Percentiles rank a stretch among this genome's conserved stretches.
Conservation (phyloP, 1,139 yeast genomes). For the Taphrina wiesneri region DNA sequence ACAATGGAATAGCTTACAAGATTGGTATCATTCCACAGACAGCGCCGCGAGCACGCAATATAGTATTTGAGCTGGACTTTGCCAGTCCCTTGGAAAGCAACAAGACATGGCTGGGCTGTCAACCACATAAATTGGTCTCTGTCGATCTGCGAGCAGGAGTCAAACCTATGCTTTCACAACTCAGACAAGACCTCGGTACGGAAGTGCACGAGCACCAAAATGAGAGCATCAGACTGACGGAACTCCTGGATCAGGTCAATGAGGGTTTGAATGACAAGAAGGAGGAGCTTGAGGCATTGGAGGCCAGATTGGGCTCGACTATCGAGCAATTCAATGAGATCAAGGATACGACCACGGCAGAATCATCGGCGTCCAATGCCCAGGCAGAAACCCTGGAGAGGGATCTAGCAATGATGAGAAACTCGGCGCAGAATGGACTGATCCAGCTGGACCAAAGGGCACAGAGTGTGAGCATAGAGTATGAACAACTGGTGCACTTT, state of each 20-base stretch:
- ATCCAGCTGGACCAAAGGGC: slow-evolving; percentile 59
- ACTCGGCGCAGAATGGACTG: slow-evolving; percentile 57
- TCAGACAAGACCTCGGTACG: slow-evolving; percentile 54
- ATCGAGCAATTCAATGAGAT: slow-evolving; percentile 61
- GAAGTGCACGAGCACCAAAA: slow-evolving; percentile 60
- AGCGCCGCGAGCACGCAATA: slow-evolving; percentile 38
- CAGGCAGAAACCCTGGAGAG: slow-evolving; percentile 68
- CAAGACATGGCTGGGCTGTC: slow-evolving; percentile 50
- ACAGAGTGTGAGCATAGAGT: slow-evolving; percentile 58
- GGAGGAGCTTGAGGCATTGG: slow-evolving; percentile 61
- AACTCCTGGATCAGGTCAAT: slow-evolving; percentile 57
- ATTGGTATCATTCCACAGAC: slow-evolving; percentile 47
- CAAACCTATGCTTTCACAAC: slow-evolving; percentile 49
- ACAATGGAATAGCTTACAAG: slow-evolving; percentile 57
- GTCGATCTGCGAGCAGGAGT: slow-evolving; percentile 48
- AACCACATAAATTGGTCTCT: slow-evolving; percentile 49
- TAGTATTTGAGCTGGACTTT: slow-evolving; percentile 45
- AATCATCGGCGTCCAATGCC: slow-evolving; percentile 57
- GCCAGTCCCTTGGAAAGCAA: slow-evolving; percentile 44
- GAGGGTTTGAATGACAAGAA: slow-evolving; percentile 60
- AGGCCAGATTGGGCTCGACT: slow-evolving; percentile 57
- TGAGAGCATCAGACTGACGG: slow-evolving; percentile 61
- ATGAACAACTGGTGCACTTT: slow-evolving; percentile 55
- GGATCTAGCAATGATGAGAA: slow-evolving; percentile 58
- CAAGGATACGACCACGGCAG: slow-evolving; percentile 57